A percentile compares a stretch with the other conserved stretches of the same genome.
Evolutionary conservation across 225 moss, liverwort and hornwort species (phyloP).

Genomic region (Physcomitrellopsis africana): DNA sequence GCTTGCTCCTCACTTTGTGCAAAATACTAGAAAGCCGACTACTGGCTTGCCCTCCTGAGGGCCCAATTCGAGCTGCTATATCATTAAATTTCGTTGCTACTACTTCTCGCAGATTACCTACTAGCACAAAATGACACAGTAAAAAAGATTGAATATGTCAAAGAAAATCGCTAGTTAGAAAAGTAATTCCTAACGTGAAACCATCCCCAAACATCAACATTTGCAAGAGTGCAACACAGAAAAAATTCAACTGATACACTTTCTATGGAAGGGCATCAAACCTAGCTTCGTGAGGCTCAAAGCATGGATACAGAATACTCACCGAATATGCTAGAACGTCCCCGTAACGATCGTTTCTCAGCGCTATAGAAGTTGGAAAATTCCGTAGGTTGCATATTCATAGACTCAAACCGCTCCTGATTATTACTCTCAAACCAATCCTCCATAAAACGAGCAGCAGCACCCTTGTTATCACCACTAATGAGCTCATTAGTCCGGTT

Average conservation of each 20-base stretch:
- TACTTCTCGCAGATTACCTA: conserved; percentile 36
- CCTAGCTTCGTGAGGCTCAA: not conserved
- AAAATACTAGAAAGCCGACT: conserved; percentile 73
- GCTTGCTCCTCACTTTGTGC: conserved; percentile 84
- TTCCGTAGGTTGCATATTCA: conserved; percentile 45
- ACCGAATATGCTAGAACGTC: conserved; percentile 56
- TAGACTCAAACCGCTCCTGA: conserved; percentile 28
- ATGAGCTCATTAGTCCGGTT: conserved; percentile 89
- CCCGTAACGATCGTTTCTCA: conserved; percentile 42
- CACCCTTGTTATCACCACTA: conserved; percentile 98
- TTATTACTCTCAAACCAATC: conserved; percentile 70
- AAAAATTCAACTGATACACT: conserved; percentile 2
- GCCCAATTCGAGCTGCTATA: conserved; percentile 55
- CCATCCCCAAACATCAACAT: not conserved
- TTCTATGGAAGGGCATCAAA: conserved; percentile 9
- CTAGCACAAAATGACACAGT: not conserved
- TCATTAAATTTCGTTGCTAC: conserved; percentile 29
- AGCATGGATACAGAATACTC: conserved; percentile 22
- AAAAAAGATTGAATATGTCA: conserved; percentile 7
- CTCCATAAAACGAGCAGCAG: conserved; percentile 97
- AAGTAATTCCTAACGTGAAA: conserved; percentile 6
- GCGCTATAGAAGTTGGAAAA: conserved; percentile 30
- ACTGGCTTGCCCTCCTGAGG: conserved; percentile 76
- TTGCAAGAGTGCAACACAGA: conserved; percentile 2
- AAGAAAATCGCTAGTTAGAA: not conserved